Conservation (phyloP, 805 yeast genomes). For the Zygosaccharomyces bailii region DNA sequence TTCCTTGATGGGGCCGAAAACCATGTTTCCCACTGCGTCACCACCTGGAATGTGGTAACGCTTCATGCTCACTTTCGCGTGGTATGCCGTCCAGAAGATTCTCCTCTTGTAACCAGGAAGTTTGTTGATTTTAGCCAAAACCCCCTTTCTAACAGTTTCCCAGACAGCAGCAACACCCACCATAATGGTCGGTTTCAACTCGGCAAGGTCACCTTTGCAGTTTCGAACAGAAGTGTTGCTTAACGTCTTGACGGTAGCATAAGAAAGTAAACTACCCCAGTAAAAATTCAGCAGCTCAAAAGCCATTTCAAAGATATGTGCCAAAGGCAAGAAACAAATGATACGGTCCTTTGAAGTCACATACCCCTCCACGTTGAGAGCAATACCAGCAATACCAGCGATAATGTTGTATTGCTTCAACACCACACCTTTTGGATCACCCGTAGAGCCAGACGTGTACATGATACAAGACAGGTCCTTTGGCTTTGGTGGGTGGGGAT, state of each 20-base stretch:
- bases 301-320: constrained; percentile 90
- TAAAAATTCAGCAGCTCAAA: constrained; percentile 75
- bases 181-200: constrained; percentile 88
- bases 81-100: constrained; percentile 84
- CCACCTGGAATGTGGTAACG: constrained; percentile 74
- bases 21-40: constrained; percentile 53
- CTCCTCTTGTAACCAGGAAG: constrained; percentile 66
- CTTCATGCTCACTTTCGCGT: constrained; percentile 63
- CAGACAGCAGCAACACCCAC: constrained; percentile 99
- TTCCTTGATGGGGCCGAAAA: constrained; percentile 83
- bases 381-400: constrained; percentile 84
- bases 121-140: constrained; percentile 66
- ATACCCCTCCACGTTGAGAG: constrained; percentile 54
- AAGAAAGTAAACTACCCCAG: constrained; percentile 91
- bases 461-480: constrained; percentile 59
- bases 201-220: constrained; percentile 83
- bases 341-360: constrained; percentile 63
- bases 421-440: constrained; percentile 76
- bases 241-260: constrained; percentile 88
- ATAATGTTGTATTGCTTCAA: constrained; percentile 62
- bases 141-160: constrained; percentile 94
- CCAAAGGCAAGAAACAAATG: constrained; percentile 88
- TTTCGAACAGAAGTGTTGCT: constrained; percentile 77
- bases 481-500: constrained; percentile 42
- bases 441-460: constrained; percentile 76